Evolutionary conservation across 805 yeast genomes (phyloP), one percentile per base, ranked within the genome.

Genomic region (Starmerella davenportii): DNA sequence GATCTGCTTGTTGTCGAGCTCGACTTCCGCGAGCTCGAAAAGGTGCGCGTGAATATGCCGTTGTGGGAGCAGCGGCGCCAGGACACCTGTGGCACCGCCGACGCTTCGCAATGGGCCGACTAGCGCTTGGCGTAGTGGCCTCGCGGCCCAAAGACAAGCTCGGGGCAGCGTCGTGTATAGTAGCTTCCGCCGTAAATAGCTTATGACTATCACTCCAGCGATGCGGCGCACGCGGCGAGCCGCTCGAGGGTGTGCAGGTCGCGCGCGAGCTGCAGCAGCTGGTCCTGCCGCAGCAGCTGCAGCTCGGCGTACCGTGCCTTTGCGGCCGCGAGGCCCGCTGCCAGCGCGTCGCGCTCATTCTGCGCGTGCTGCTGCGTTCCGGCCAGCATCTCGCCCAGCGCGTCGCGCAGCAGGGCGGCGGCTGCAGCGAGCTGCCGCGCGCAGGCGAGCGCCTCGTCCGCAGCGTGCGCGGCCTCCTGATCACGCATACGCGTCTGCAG

Each of bases 1-100:
- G 93, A 81, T 56, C 80, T 76, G 49, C 72, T 79, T 42, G 75
- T 70, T 50, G 82, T 81, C 4, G 82, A 75, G 45, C 60, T 82
- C 42, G 78, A 78, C 42, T 74, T 77, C 2, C 72, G 61, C 13
- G 53, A 58, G 13, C 63, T 81, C 36, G 65, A 62, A 1, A 58
- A 61, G 16, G 72, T 74, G 21, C 70, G 93, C 49, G 59, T 59
- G 15, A 74, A 74, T 5, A 76, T 79, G 48, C 92, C 93, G 4
- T 68, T 79, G 15, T 65, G 70, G 30, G 55, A 57, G 20, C 93
- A 79, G 58, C 32, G 32, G 15, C n/a, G n/a, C n/a, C n/a, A n/a
- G n/a, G n/a, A n/a, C n/a, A n/a, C n/a, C n/a, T n/a, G n/a, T n/a
- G n/a, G n/a, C n/a, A n/a, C n/a, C n/a, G n/a, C n/a, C n/a, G n/a